These are phyloP conservation scores for Hsuehochloa calcarea DNA, from an alignment of 176 grass and related monocot genomes.

Conservation along the genomic window DNA sequence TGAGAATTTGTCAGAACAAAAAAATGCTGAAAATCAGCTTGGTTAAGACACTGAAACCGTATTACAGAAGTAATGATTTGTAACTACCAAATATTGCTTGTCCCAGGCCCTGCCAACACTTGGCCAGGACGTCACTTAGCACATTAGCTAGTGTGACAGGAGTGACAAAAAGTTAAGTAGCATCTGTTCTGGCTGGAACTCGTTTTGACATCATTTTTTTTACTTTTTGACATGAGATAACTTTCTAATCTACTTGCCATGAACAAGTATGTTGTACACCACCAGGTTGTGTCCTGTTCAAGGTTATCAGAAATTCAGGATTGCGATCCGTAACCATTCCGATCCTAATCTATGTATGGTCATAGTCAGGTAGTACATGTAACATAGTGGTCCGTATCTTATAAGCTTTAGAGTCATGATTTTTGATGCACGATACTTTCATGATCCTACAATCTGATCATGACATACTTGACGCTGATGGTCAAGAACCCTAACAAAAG, in stretches of 20 bases:
- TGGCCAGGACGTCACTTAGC: not conserved
- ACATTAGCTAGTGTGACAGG: not conserved
- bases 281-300: not conserved
- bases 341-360: not conserved
- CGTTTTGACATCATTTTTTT: not conserved
- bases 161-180: not conserved
- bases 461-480: not conserved
- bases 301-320: not conserved
- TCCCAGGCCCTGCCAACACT: not conserved
- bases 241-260: not conserved
- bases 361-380: not conserved
- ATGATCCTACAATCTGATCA: not conserved
- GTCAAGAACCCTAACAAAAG: not conserved
- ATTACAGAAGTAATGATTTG: not conserved
- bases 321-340: not conserved
- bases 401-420: not conserved
- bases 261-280: not conserved
- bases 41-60: not conserved
- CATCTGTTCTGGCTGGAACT: not conserved
- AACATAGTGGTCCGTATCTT: not conserved
- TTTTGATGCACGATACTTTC: not conserved
- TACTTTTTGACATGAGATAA: not conserved
- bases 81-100: not conserved
- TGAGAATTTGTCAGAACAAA: not conserved
- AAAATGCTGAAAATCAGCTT: not conserved